These are phyloP conservation scores for Stevia rebaudiana DNA, from an alignment of 140 eudicot genomes.

Conservation along the genomic window DNA sequence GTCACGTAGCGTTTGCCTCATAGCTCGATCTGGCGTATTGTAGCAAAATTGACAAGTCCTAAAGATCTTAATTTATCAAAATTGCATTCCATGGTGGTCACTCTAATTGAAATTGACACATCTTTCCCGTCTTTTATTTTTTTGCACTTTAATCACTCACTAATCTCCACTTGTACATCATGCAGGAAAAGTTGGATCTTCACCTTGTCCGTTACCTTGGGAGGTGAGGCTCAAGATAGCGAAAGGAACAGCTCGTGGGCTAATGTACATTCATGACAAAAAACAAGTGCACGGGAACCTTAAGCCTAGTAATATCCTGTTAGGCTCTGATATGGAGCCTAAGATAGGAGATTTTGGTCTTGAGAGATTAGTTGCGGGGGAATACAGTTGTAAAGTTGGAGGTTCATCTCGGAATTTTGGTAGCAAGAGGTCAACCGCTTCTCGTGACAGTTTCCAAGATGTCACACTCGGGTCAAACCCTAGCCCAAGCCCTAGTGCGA, in stretches of 20 bases:
- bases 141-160: background rate
- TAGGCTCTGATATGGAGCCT: slow-evolving; percentile 89
- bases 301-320: slow-evolving; percentile 75
- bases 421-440: slow-evolving; percentile 84
- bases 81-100: slow-evolving; percentile 19
- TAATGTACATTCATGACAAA: slow-evolving; percentile 80
- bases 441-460: slow-evolving; percentile 89
- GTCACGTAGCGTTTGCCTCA: slow-evolving; percentile 35
- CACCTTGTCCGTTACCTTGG: slow-evolving; percentile 95
- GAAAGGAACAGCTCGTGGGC: slow-evolving; percentile 91
- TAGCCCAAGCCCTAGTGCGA: slow-evolving; percentile 80
- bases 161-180: slow-evolving; percentile 17
- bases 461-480: slow-evolving; percentile 45
- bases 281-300: slow-evolving; percentile 93
- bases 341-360: slow-evolving; percentile 94
- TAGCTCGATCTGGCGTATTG: slow-evolving; percentile 24
- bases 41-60: slow-evolving; percentile 32
- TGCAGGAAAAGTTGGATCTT: slow-evolving; percentile 81
- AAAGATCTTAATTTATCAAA: slow-evolving; percentile 1
- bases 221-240: slow-evolving; percentile 84
- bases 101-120: slow-evolving; percentile 34
- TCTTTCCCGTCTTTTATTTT: slow-evolving; percentile 1
- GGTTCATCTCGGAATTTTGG: slow-evolving; percentile 83
- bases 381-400: slow-evolving; percentile 51
- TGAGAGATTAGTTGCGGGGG: slow-evolving; percentile 67